Base-by-base conservation (phyloP, 2,329 filamentous ascomycete species). In the Leptographium wingfieldii region DNA sequence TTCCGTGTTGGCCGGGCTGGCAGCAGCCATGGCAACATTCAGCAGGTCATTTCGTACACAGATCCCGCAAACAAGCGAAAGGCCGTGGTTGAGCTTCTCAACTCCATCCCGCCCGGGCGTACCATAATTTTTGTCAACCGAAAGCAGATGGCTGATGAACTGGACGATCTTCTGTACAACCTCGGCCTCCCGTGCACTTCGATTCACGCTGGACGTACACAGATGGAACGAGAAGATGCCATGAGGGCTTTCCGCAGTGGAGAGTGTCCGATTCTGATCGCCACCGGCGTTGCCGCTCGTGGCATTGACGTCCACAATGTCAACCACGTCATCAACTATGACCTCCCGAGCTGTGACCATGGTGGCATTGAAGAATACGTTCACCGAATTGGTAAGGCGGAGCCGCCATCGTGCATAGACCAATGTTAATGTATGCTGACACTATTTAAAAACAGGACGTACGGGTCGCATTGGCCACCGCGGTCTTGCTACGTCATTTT, bases 281-380 rank as follows among this genome's bases (percentile, higher is more conserved):
- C 92, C 12, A 97, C 92, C 27, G 90, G 89, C 55, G 82, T 99
- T 57, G 85, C 87, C 57, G 88, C 90, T 68, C 90, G 94, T 66
- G 94, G 94, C 7, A 85, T 96, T 40, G 92, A 97, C 66, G 86
- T 96, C 43, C 83, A 83, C 61, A 90, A 94, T 65, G 86, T 97
- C 6, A 84, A 86, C 76, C 90, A 96, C 64, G 88, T 99, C 62
- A 86, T 99, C 79, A 97, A 99, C 74, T 97, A 85, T 66, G 92
- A 97, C 63, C 76, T 97, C 1, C 92, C 92, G 0, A 84, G 79
- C 5, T 73, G 78, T 52, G 76, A 83, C 0, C 80, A 92, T 66
- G 91, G 90, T n/a, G 92, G 92, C 2, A 95, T 96, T 60, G 85
- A 89, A 56, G 94, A 97, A 70, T 99, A 97, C 67, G 85, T 88